Base-by-base conservation (phyloP, 164 flowering plant genomes). In the Cinnamomum micranthum region DNA sequence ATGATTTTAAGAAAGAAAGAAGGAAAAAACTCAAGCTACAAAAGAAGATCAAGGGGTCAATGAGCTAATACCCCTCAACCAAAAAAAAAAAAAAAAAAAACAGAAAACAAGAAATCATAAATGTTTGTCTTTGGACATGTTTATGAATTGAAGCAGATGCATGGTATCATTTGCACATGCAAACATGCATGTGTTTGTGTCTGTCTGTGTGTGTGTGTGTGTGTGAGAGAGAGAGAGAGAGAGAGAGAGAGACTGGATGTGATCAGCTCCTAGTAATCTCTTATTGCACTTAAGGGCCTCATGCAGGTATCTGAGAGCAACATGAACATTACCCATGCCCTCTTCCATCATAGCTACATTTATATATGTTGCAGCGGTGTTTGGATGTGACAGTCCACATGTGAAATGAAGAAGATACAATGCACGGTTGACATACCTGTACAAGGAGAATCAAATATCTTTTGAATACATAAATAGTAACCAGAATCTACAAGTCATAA, bases 291-390 rank as follows among this genome's bases (percentile, higher is more conserved):
- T 93, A 41, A 93, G 88, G 76, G 98, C 98, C 82, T 93, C 98
- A 81, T 93, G 98, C 23, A 93, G 89, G 84, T 91, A 93, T 84
- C 98, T 83, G 28, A 93, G 94, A 77, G 98, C 98, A 78, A 91
- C 87, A 77, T 93, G 89, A 68, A 85, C 92, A 80, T 93, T 93
- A 69, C 98, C 98, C 92, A 91, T 87, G 62, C 98, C 97, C 78
- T 93, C 98, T 84, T 93, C 98, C 97, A 93, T 93, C 98, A 93
- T 93, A 71, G 98, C 98, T 74, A 93, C 89, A 80, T 93, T 93
- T 72, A 93, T 93, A 79, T 93, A 93, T 35, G 98, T 90, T 62
- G 98, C 98, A 74, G 98, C 98, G 31, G 95, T 90, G 81, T 93
- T 93, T 31, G 97, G 98, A 77, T 93, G 98, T 58, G 98, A 90